These are phyloP conservation scores for Aspergillus udagawae DNA, from an alignment of 2,329 filamentous ascomycete species.

Conservation along the genomic window DNA sequence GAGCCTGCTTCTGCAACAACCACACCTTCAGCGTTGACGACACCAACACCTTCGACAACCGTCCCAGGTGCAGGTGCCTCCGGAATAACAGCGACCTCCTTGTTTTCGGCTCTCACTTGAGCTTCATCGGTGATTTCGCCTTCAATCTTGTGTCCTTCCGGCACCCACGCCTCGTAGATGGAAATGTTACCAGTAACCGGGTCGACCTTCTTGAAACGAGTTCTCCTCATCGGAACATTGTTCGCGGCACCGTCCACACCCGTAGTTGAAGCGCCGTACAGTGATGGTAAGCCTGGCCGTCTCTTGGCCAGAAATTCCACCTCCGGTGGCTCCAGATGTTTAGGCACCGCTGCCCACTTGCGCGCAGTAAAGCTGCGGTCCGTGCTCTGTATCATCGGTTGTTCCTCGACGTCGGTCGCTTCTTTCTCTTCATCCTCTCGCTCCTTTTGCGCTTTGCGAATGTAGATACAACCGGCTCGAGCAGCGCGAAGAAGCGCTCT, in stretches of 20 bases:
- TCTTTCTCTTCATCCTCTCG: slow-evolving; percentile 36
- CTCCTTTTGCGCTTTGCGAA: slow-evolving; percentile 56
- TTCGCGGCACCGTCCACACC: slow-evolving; percentile 26
- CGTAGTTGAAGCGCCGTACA: slow-evolving; percentile 38
- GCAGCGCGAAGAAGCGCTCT: slow-evolving; percentile 79
- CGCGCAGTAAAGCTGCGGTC: slow-evolving; percentile 53
- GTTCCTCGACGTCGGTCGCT: slow-evolving; percentile 31
- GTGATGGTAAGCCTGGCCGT: slow-evolving; percentile 54
- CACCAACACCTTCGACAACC: slow-evolving; percentile 56
- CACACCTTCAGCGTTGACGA: slow-evolving; percentile 59
- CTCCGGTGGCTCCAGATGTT: slow-evolving; percentile 56
- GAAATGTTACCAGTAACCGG: slow-evolving; percentile 72
- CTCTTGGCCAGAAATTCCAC: slow-evolving; percentile 61
- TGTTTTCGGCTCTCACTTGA: slow-evolving; percentile 43
- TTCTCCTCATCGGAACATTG: slow-evolving; percentile 63
- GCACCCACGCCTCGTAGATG: slow-evolving; percentile 77
- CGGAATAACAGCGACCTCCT: slow-evolving; percentile 29
- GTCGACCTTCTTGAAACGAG: slow-evolving; percentile 74
- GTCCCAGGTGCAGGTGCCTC: slow-evolving; percentile 52
- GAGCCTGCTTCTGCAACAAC: slow-evolving; percentile 50
- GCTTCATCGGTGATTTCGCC: slow-evolving; percentile 69
- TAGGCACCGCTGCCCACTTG: slow-evolving; percentile 56
- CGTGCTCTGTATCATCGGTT: slow-evolving; percentile 19
- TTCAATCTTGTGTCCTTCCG: slow-evolving; percentile 73
- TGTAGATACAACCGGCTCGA: slow-evolving; percentile 71